Conservation (phyloP, 2,329 filamentous ascomycete genomes). For the Diplocarpon mali region DNA sequence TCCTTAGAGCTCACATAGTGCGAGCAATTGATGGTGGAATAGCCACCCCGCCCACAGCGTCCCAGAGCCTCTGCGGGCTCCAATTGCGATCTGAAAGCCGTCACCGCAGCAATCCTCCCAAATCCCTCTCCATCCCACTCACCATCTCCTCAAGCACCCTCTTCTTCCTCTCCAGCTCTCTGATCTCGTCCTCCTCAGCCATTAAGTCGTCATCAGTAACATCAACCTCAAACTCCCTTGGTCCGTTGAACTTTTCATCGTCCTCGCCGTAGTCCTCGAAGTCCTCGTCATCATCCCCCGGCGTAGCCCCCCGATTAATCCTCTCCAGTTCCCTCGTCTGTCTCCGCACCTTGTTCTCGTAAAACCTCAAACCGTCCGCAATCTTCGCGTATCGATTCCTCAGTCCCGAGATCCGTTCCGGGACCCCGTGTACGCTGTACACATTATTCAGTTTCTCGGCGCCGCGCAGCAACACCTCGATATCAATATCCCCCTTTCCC, state of each 20-base stretch:
- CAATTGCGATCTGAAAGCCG: too few species aligned
- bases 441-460: conserved; percentile 86
- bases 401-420: conserved; percentile 63
- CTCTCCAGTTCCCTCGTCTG: conserved; percentile 63
- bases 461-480: conserved; percentile 72
- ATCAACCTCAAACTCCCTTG: conserved; percentile 30
- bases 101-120: conserved; percentile 42
- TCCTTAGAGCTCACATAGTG: too few species aligned
- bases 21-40: too few species aligned
- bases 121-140: conserved; percentile 55
- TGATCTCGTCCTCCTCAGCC: conserved; percentile 57
- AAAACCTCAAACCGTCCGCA: conserved; percentile 62
- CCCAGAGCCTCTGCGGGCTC: too few species aligned
- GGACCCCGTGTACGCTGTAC: conserved; percentile 71
- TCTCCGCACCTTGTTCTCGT: conserved; percentile 68
- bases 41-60: too few species aligned
- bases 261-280: conserved; percentile 40
- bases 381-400: conserved; percentile 62
- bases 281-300: conserved; percentile 44
- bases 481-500: conserved; percentile 63
- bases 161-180: conserved; percentile 53
- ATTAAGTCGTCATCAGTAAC: conserved; percentile 59
- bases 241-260: conserved; percentile 38
- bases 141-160: conserved; percentile 50
- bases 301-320: conserved; percentile 56